Evolutionary conservation across 805 yeast species (phyloP).

Genomic region (Zygosaccharomyces rouxii): DNA sequence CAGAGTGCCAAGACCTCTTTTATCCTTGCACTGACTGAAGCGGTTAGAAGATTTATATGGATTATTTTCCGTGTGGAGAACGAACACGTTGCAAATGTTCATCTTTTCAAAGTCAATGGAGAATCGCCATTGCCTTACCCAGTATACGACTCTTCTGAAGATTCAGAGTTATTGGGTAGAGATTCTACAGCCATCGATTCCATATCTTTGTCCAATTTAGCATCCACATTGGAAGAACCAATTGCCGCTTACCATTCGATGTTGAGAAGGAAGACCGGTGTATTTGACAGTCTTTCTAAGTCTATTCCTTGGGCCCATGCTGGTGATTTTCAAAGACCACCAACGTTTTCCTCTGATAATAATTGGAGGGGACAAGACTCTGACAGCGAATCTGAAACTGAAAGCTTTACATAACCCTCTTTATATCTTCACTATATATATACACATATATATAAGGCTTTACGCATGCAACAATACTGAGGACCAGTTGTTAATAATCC

Average conservation of each 20-base stretch:
- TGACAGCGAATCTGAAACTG: slow-evolving; percentile 23
- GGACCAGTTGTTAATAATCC: slow-evolving; percentile 26
- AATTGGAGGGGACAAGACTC: slow-evolving; percentile 21
- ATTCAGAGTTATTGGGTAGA: slow-evolving; percentile 7
- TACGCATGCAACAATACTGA: slow-evolving; percentile 6
- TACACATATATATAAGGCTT: not conserved
- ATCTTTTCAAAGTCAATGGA: slow-evolving; percentile 77
- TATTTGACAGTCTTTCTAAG: slow-evolving; percentile 32
- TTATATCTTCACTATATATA: slow-evolving; percentile 8
- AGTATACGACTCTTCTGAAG: slow-evolving; percentile 9
- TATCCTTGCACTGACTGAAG: slow-evolving; percentile 75
- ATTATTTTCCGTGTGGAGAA: slow-evolving; percentile 89
- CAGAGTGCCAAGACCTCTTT: slow-evolving; percentile 88
- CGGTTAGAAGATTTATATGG: slow-evolving; percentile 84
- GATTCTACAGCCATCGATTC: slow-evolving; percentile 6
- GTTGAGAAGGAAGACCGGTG: slow-evolving; percentile 25
- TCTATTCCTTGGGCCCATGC: slow-evolving; percentile 73
- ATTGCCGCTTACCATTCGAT: slow-evolving; percentile 21
- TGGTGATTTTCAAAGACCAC: slow-evolving; percentile 74
- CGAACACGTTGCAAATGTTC: slow-evolving; percentile 90
- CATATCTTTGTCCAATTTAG: slow-evolving; percentile 9
- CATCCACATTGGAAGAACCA: slow-evolving; percentile 18
- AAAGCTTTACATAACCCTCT: slow-evolving; percentile 11
- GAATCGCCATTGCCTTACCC: slow-evolving; percentile 84
- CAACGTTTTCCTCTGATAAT: slow-evolving; percentile 14